Evolutionary conservation across 768 basidiomycete species (phyloP), one percentile per base, ranked within the genome.

Genomic region (Boletus tylopilopsis): DNA sequence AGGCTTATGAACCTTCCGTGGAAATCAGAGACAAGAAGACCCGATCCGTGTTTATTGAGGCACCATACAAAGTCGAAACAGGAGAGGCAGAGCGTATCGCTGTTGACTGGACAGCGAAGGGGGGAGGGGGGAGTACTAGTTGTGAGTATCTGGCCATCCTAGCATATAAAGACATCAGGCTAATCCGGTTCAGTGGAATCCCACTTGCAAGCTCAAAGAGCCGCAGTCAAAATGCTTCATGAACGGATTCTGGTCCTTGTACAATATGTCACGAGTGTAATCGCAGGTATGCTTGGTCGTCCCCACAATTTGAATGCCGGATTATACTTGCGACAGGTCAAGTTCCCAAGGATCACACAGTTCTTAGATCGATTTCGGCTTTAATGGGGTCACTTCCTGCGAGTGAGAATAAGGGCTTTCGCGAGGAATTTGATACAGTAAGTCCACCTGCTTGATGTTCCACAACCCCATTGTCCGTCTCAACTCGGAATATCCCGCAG

Each of bases 21-120:
- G 92, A 94, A 64, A 85, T 94, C 36, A 78, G 82, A 48, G 89
- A 90, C 55, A 79, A 87, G 40, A 84, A 76, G 62, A 82, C 85
- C 44, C 82, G 85, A 45, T 81, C 84, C 1, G 84, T 87, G 11
- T 95, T 90, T 60, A 82, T 95, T 38, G 87, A 92, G 61, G 90
- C 86, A 1, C 73, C 86, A 4, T 98, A 85, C 70, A 85, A 81
- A 42, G 87, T 99, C 16, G 95, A 97, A 69, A 97, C 95, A 0
- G 96, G 95, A 29, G 96, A 99, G 71, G 96, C 96, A 15, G 96
- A 99, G 66, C 84, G 96, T 33, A 97, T 99, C 54, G 96, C 96
- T 6, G 96, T 99, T 0, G 95, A 98, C 66, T 95, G 92, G 79
- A 90, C 90, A 3, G 88, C 90, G 22, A 82, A 84, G 65, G 89